These are phyloP conservation scores for Coprinopsis sp. DNA, from an alignment of 768 basidiomycete species.

Conservation along the genomic window DNA sequence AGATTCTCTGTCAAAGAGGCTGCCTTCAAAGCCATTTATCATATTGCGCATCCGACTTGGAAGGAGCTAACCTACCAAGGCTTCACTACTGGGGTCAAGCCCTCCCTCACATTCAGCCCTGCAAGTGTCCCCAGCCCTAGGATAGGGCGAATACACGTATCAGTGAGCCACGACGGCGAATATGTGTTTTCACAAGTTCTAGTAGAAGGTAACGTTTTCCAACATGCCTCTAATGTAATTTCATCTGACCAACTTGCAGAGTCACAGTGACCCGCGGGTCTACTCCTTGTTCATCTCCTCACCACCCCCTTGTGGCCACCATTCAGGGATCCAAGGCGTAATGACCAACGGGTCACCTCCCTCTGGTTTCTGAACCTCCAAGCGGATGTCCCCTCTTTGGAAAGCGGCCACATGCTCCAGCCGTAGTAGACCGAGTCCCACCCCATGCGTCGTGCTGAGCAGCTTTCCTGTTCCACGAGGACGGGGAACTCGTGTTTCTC, in stretches of 20 bases:
- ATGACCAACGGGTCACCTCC: slow-evolving; percentile 37
- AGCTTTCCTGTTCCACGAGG: slow-evolving; percentile 74
- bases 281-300: slow-evolving; percentile 7
- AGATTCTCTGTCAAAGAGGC: slow-evolving; percentile 88
- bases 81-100: slow-evolving; percentile 28
- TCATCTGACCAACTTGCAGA: no score
- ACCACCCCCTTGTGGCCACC: slow-evolving; percentile 38
- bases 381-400: slow-evolving; percentile 41
- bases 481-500: slow-evolving; percentile 34
- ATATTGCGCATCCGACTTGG: slow-evolving; percentile 59
- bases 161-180: slow-evolving; percentile 80
- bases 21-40: slow-evolving; percentile 80
- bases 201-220: slow-evolving; percentile 38
- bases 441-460: slow-evolving; percentile 51
- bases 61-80: slow-evolving; percentile 59
- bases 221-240: no score
- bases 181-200: slow-evolving; percentile 68
- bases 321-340: slow-evolving; percentile 65
- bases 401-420: slow-evolving; percentile 66
- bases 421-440: slow-evolving; percentile 77
- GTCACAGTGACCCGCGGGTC: no score
- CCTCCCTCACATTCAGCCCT: slow-evolving; percentile 42
- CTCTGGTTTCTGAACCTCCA: slow-evolving; percentile 34
- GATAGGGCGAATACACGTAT: slow-evolving; percentile 51
- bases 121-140: slow-evolving; percentile 13